A percentile compares a stretch with the other conserved stretches of the same genome.
These are phyloP conservation scores for Chalaropsis ovoidea DNA, from an alignment of 2,329 filamentous ascomycete species.

Conservation along the genomic window DNA sequence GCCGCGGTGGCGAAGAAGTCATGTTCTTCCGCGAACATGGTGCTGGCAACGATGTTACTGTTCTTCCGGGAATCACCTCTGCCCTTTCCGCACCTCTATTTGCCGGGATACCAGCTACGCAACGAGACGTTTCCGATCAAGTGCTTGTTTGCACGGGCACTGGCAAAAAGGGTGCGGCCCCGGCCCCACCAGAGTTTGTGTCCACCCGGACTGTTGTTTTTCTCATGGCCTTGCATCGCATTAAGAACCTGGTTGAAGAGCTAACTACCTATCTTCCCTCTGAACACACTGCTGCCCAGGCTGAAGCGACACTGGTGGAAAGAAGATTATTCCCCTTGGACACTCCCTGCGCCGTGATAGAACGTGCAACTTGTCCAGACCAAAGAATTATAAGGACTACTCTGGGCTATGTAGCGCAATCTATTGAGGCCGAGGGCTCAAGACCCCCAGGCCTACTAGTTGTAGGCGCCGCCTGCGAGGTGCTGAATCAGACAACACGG, in stretches of 20 bases:
- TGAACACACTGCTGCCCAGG: conserved; percentile 30
- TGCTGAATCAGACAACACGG: conserved; percentile 45
- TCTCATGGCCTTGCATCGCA: conserved; percentile 85
- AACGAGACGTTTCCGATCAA: conserved; percentile 82
- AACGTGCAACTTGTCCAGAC: conserved; percentile 86
- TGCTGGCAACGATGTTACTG: conserved; percentile 51
- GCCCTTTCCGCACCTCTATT: conserved; percentile 81
- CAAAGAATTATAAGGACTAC: conserved; percentile 88
- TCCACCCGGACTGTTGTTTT: conserved; percentile 76
- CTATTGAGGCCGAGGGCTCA: conserved; percentile 81
- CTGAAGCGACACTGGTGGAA: conserved; percentile 26
- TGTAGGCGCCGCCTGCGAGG: conserved; percentile 73
- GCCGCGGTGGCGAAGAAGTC: conserved; percentile 86
- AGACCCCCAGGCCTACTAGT: conserved; percentile 82
- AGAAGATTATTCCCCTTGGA: conserved; percentile 54
- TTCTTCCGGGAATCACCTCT: conserved; percentile 84
- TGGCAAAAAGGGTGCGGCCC: conserved; percentile 75
- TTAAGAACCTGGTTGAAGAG: conserved; percentile 61
- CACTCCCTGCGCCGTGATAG: conserved; percentile 88
- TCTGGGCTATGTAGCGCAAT: conserved; percentile 63
- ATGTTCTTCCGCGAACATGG: conserved; percentile 68
- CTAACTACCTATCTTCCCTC: conserved; percentile 42
- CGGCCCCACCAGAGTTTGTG: conserved; percentile 70
- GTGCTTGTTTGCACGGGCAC: conserved; percentile 95
- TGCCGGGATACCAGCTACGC: conserved; percentile 76